Evolutionary conservation across 805 yeast genomes (phyloP).

Genomic region (Lipomyces japonicus): DNA sequence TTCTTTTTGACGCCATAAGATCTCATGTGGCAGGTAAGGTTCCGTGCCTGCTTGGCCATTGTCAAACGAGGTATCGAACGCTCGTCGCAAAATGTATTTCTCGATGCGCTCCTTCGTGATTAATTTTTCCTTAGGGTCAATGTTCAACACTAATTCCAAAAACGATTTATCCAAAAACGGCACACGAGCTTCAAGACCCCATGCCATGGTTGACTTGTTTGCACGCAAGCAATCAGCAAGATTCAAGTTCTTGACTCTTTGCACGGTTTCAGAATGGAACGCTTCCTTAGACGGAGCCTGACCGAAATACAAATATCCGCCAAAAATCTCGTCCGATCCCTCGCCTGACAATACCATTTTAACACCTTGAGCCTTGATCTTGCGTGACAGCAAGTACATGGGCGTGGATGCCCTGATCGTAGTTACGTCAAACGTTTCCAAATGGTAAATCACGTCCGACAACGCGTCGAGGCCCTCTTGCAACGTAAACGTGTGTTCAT

Average conservation of each 20-base stretch:
- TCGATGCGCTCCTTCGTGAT: constrained; percentile 81
- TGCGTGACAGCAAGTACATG: constrained; percentile 92
- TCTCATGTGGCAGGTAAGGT: constrained; percentile 94
- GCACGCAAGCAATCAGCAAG: constrained; percentile 97
- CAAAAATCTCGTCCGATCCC: constrained; percentile 98
- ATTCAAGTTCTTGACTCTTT: constrained; percentile 96
- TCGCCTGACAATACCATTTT: constrained; percentile 99
- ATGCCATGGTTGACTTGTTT: constrained; percentile 98
- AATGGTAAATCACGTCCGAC: constrained; percentile 88
- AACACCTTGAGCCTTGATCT: constrained; percentile 98
- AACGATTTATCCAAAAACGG: constrained; percentile 96
- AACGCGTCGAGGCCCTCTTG: constrained; percentile 96
- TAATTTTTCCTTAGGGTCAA: constrained; percentile 87
- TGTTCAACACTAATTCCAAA: constrained; percentile 88
- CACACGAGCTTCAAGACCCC: constrained; percentile 99
- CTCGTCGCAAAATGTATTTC: constrained; percentile 94
- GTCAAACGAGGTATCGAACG: constrained; percentile 68
- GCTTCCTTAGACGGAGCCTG: constrained; percentile 90
- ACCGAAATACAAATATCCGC: constrained; percentile 97
- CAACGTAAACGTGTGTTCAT: constrained; percentile 94
- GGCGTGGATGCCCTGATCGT: constrained; percentile 99
- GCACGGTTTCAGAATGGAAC: constrained; percentile 93
- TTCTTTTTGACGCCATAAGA: constrained; percentile 99
- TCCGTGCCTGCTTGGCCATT: constrained; percentile 47
- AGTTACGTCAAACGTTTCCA: constrained; percentile 97